Conservation (phyloP, 345 rosid genomes). For the Corymbia maculata region DNA sequence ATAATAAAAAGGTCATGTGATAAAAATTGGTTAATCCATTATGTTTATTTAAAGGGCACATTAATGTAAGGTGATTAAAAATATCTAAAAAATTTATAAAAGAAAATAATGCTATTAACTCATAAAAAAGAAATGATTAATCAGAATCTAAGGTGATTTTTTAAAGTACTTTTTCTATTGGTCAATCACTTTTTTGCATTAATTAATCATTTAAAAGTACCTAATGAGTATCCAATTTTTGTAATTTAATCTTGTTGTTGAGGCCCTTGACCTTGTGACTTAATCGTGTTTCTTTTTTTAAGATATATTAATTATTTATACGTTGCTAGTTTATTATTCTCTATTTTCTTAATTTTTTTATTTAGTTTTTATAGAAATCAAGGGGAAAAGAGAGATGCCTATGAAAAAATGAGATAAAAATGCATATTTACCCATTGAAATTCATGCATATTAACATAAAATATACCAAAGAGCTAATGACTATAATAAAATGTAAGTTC, state of each 20-base stretch:
- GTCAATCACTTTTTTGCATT: neutral
- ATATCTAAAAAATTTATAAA: fast-evolving
- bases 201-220: neutral
- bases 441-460: neutral
- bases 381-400: neutral
- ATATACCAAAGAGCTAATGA: too few species aligned
- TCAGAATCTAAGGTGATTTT: neutral
- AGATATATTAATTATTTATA: too few species aligned
- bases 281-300: neutral
- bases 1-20: neutral
- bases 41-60: neutral
- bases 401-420: neutral
- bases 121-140: neutral
- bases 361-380: neutral
- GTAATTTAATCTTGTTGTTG: neutral
- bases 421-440: neutral
- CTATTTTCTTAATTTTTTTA: neutral
- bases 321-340: neutral
- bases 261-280: neutral
- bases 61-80: too few species aligned
- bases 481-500: too few species aligned
- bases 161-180: too few species aligned
- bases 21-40: neutral
- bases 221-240: neutral
- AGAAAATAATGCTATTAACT: too few species aligned